phyloP scores from a whole-genome alignment of 495 filamentous ascomycete species.

The Penicillium cinerascens region DNA sequence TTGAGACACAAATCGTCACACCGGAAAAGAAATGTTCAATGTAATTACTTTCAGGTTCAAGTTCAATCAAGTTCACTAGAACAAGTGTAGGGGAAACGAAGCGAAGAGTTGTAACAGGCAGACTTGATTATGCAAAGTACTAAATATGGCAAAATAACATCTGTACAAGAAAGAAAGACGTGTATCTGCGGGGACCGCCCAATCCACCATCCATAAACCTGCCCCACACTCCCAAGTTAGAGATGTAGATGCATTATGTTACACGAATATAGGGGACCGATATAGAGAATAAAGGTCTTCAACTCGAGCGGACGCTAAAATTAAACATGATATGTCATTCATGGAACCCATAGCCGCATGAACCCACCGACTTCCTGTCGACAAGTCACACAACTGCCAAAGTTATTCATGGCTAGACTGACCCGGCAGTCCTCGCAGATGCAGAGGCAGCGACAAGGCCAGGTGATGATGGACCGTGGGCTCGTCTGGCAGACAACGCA shows the following conservation, averaged over 20 bases:
- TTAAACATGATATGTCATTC: neutral
- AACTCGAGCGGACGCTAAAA: neutral
- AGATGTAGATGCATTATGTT: conserved; percentile 18
- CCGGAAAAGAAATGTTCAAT: no score
- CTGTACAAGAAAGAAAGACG: conserved; percentile 6
- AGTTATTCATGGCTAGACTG: conserved; percentile 93
- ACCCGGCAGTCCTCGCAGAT: conserved; percentile 94
- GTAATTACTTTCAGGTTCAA: neutral
- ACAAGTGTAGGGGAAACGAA: no score
- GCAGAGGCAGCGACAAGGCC: conserved; percentile 93
- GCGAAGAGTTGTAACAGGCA: neutral
- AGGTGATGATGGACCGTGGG: conserved; percentile 87
- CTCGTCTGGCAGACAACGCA: conserved; percentile 90
- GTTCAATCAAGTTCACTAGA: no score
- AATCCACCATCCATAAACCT: neutral
- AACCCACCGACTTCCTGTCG: conserved; percentile 82
- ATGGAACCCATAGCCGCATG: conserved; percentile 82
- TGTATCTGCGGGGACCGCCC: neutral
- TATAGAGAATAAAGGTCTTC: neutral
- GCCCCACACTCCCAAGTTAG: neutral
- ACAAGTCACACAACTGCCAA: conserved; percentile 91
- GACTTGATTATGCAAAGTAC: conserved; percentile 4
- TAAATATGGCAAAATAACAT: conserved; percentile 5
- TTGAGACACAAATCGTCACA: no score
- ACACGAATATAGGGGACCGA: conserved; percentile 6